These are phyloP conservation scores for Nematocida displodere DNA, from an alignment of 371 early-diverging fungal genomes.

Conservation along the genomic window DNA sequence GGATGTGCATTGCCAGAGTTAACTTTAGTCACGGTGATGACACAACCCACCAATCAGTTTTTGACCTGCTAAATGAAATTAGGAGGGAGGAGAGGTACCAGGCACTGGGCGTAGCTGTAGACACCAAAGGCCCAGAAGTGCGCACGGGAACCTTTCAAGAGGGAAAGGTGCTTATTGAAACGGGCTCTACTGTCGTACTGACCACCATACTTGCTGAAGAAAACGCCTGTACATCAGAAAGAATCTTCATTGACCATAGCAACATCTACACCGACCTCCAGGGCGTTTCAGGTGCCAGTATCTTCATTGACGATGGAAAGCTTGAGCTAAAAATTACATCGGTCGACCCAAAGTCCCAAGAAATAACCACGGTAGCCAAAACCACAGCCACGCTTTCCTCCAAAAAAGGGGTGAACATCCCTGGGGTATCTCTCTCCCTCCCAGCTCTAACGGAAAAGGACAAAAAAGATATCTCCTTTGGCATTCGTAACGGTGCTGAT, in stretches of 20 bases:
- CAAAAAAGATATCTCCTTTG: conserved; percentile 77
- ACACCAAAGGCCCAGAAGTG: conserved; percentile 68
- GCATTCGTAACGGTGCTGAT: conserved; percentile 82
- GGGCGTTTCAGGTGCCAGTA: conserved; percentile 72
- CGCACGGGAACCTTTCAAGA: conserved; percentile 54
- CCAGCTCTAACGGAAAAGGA: conserved; percentile 88
- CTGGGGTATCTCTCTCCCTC: conserved; percentile 75
- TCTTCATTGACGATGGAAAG: conserved; percentile 71
- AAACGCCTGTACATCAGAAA: not conserved
- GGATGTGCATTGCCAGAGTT: conserved; percentile 85
- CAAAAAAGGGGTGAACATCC: conserved; percentile 79
- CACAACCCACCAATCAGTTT: conserved; percentile 60
- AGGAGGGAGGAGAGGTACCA: conserved; percentile 69
- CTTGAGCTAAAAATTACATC: conserved; percentile 66
- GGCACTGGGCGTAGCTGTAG: conserved; percentile 68
- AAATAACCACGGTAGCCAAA: conserved; percentile 68
- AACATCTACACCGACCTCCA: conserved; percentile 78
- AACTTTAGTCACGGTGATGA: conserved; percentile 68
- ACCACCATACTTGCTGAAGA: conserved; percentile 65
- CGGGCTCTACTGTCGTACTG: conserved; percentile 64
- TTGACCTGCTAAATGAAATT: conserved; percentile 60
- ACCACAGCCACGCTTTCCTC: conserved; percentile 72
- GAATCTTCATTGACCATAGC: conserved; percentile 49
- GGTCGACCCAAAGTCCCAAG: conserved; percentile 62
- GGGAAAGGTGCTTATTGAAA: conserved; percentile 22